Conservation (phyloP, 306 rosid genomes). For the Hippophae rhamnoides region DNA sequence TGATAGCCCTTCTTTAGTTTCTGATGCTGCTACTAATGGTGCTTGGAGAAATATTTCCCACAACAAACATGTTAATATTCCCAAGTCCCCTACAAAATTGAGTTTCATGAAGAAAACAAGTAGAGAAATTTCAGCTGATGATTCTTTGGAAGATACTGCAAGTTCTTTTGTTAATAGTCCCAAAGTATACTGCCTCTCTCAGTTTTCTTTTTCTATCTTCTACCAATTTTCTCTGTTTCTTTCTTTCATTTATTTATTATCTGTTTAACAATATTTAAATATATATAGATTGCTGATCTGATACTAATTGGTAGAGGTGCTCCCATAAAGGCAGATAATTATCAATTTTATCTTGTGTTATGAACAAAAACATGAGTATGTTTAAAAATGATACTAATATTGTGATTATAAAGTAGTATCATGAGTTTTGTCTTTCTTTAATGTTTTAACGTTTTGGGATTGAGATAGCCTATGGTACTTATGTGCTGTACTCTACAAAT, state of each 20-base stretch:
- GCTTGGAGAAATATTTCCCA: conserved; percentile 54
- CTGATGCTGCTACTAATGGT: conserved; percentile 85
- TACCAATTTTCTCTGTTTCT: background rate
- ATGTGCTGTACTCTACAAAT: too few relatives aligned
- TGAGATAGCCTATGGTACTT: too few relatives aligned
- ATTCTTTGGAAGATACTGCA: conserved; percentile 91
- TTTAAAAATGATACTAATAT: too few relatives aligned
- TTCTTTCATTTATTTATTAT: background rate
- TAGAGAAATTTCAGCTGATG: conserved; percentile 32
- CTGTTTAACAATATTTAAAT: background rate
- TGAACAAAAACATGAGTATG: too few relatives aligned
- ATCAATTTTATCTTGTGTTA: background rate
- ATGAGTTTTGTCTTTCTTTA: too few relatives aligned
- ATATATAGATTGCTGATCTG: conserved; percentile 45
- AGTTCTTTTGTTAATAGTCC: conserved; percentile 88
- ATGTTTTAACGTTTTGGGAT: background rate
- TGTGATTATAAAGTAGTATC: too few relatives aligned
- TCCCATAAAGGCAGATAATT: conserved; percentile 36
- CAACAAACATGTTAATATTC: background rate
- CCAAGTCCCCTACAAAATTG: conserved; percentile 29
- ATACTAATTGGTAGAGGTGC: conserved; percentile 23
- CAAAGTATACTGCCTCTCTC: conserved; percentile 35
- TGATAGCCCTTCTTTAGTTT: conserved; percentile 58
- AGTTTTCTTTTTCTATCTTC: background rate
- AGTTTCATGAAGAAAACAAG: conserved; percentile 52